Percentiles rank a stretch among this genome's conserved stretches.
phyloP scores from a whole-genome alignment of 1,139 yeast species.

The Debaryomycetaceae sp. region DNA sequence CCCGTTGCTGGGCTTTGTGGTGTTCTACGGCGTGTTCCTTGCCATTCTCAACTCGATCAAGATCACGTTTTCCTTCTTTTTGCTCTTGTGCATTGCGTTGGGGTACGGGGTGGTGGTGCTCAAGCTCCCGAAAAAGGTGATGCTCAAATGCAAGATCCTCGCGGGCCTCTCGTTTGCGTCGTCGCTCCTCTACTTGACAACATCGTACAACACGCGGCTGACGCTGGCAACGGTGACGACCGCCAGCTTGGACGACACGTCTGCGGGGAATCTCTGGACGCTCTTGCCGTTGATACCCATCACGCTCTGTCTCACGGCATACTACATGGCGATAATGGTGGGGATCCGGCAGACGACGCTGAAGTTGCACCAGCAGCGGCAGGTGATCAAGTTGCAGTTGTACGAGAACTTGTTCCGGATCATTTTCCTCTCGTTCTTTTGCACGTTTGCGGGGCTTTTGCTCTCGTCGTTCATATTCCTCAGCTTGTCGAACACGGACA shows the following conservation, averaged over 20 bases:
- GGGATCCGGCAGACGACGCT: constrained; percentile 69
- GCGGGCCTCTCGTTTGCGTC: constrained; percentile 65
- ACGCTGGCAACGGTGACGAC: constrained; percentile 20
- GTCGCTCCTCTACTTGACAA: constrained; percentile 55
- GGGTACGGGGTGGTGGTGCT: constrained; percentile 94
- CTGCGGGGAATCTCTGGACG: constrained; percentile 15
- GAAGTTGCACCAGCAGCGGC: constrained; percentile 73
- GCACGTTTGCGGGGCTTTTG: constrained; percentile 46
- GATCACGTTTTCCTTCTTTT: constrained; percentile 79
- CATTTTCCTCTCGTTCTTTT: constrained; percentile 53
- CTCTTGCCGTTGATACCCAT: constrained; percentile 54
- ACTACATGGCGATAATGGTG: constrained; percentile 66
- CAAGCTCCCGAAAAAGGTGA: constrained; percentile 61
- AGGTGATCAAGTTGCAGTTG: constrained; percentile 80
- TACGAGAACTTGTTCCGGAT: constrained; percentile 70
- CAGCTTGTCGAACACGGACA: constrained; percentile 63
- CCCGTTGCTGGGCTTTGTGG: constrained; percentile 41
- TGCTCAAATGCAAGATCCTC: constrained; percentile 73
- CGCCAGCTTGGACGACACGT: constrained; percentile 10
- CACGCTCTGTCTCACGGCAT: constrained; percentile 55
- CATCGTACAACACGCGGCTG: constrained; percentile 46
- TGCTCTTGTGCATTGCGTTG: constrained; percentile 72
- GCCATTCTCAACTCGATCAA: constrained; percentile 74
- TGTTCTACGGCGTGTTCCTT: constrained; percentile 65
- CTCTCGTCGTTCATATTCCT: constrained; percentile 62